phyloP scores from a whole-genome alignment of 208 protist genomes.

The Crithidia sp. region DNA sequence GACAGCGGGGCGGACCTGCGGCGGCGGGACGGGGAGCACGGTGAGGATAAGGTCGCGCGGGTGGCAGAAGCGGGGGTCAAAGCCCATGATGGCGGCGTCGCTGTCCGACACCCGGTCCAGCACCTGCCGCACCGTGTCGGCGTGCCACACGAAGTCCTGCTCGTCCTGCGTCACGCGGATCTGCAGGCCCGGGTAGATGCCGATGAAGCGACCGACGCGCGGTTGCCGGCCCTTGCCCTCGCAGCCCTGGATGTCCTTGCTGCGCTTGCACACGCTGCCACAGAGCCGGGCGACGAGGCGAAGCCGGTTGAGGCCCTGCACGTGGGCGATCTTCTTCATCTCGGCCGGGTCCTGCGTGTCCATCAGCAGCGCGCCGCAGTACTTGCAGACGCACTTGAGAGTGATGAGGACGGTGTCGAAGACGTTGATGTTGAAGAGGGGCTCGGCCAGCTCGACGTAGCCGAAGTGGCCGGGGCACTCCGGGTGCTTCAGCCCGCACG shows the following conservation, averaged over 20 bases:
- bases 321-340: constrained; percentile 55
- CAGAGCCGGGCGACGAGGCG: constrained; percentile 77
- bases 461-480: constrained; percentile 99
- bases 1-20: constrained; percentile 97
- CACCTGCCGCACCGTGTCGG: constrained; percentile 76
- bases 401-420: constrained; percentile 94
- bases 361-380: constrained; percentile 93
- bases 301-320: constrained; percentile 74
- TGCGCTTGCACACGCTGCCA: constrained; percentile 63
- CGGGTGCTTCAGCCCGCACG: constrained; percentile 78
- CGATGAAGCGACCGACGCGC: constrained; percentile 71
- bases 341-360: constrained; percentile 61
- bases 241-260: constrained; percentile 44
- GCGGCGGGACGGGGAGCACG: constrained; percentile 97
- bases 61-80: constrained; percentile 77
- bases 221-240: constrained; percentile 87
- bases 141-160: constrained; percentile 74
- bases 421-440: constrained; percentile 98
- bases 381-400: constrained; percentile 97
- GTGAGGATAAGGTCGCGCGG: constrained; percentile 95
- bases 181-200: constrained; percentile 77
- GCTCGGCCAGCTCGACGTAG: constrained; percentile 97
- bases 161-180: constrained; percentile 80
- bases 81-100: constrained; percentile 75
- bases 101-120: constrained; percentile 76